These are phyloP conservation scores for Pythium pectinolyticum DNA, from an alignment of 352 stramenopile species.

Conservation along the genomic window DNA sequence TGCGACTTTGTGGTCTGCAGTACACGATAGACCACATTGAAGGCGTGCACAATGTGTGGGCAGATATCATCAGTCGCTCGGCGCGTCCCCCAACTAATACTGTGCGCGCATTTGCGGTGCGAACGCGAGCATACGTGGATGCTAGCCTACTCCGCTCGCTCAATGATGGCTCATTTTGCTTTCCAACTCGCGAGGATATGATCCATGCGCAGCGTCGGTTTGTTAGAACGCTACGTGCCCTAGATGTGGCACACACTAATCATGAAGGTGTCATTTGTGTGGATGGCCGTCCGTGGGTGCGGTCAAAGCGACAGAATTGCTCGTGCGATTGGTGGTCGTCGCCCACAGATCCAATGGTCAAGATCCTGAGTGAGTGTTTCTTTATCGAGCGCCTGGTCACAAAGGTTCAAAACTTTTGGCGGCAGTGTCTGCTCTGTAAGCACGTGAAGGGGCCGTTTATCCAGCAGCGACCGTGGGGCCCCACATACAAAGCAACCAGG, in stretches of 20 bases:
- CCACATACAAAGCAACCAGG: neutral
- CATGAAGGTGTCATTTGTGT: too few relatives aligned
- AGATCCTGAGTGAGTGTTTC: neutral
- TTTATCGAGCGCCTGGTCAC: too few relatives aligned
- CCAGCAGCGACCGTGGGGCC: conserved; percentile 4
- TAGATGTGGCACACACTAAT: too few relatives aligned
- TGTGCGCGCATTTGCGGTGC: neutral
- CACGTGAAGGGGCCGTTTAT: conserved; percentile 16
- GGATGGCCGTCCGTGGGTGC: too few relatives aligned
- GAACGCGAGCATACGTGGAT: neutral
- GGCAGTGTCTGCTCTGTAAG: conserved; percentile 8
- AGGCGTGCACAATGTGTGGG: conserved; percentile 27
- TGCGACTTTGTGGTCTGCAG: conserved; percentile 4
- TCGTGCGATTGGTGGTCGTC: conserved; percentile 5
- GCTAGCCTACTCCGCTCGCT: conserved; percentile 4
- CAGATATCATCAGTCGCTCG: conserved; percentile 31
- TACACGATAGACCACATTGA: conserved; percentile 22
- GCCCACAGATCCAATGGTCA: conserved; percentile 11
- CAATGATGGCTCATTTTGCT: conserved; percentile 11
- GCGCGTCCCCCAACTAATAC: neutral
- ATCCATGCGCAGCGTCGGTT: neutral
- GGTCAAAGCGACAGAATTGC: conserved; percentile 11
- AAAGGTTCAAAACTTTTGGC: neutral
- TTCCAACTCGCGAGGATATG: conserved; percentile 2
- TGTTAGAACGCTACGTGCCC: too few relatives aligned